Evolutionary conservation across 768 basidiomycete genomes (phyloP), one percentile per base, ranked within the genome.

Genomic region (Boletellus ananiceps): DNA sequence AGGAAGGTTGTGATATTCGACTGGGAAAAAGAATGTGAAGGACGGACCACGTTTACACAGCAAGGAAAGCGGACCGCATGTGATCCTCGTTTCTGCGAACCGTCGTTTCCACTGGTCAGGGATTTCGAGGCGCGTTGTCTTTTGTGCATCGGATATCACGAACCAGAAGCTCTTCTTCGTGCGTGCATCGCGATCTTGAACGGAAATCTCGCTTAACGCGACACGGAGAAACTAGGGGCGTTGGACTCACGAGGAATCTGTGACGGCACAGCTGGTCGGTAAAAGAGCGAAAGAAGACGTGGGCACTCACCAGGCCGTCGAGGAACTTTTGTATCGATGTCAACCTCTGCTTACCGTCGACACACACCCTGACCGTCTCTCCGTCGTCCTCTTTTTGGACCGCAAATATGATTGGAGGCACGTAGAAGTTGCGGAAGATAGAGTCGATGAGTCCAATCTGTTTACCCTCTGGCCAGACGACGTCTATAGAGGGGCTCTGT

Each of bases 391-490:
- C 74, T 14, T 62, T 61, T 40, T 64, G 60, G 2, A 75, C 67
- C 0, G 72, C 70, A 40, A 80, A 80, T 37, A 81, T 72, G 37
- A 80, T 64, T 0, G 75, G 78, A 0, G 78, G 77, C 5, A 79
- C 68, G 54, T 78, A 77, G 69, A 67, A 73, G 70, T 87, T 78
- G 47, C 74, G 69, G 39, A 74, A 77, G 15, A 78, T 68, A 0
- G 77, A 80, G 55, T 79, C 75, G 8, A 81, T 67, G 40, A 81
- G 68, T 38, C 69, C 70, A 52, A 72, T 73, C 57, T 89, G 85
- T 57, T 89, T 89, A 39, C 64, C 62, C 46, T 78, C 76, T 0
- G 84, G 74, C 88, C 89, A 91, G 2, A 91, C 88, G 16, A 91
- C 73, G 48, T 86, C 88, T 90, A 38, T 15, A 44, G 8, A 44